Base-by-base conservation (phyloP, 1,284 basidiomycete genomes). In the Entoloma clypeatum region DNA sequence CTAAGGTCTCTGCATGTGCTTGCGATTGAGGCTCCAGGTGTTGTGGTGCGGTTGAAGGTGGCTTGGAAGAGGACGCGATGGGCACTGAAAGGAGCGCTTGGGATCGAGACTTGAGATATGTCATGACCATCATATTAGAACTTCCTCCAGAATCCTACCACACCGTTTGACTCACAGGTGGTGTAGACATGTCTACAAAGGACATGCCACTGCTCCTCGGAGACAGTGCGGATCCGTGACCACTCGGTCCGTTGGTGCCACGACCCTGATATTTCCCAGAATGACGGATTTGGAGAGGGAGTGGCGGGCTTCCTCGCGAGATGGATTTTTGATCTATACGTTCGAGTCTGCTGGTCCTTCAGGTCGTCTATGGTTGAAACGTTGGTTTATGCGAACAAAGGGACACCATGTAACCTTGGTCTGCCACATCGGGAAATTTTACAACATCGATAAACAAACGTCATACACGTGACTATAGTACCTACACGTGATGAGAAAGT, bases 11-110 rank as follows among this genome's bases (percentile, higher is more conserved):
- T 10, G 54, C 49, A 30, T 53, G 49, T 18, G 14, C 33, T 9
- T 64, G 58, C 8, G 69, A 69, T 41, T 74, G 66, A 33, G 45
- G 41, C 30, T 53, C 50, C 44, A 40, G 46, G 27, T 44, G 43
- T 27, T 50, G 36, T 31, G 47, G 28, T 26, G 44, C 39, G 30
- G 46, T 43, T 41, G 51, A 50, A 16, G 45, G 13, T 36, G 54
- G 49, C 36, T 52, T 48, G 42, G 46, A 39, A 28, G 43, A 47
- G 17, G 44, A 36, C 26, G 43, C 39, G 8, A 39, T 23, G 25
- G 39, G 48, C 19, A 44, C 42, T 43, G 47, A 32, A 26, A 44
- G 33, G 34, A 50, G 31, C 14, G 44, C 39, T 36, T 26, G 45
- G 13, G 16, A 26, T 45, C 44, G 41, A 24, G 44, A 36, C 48